These are phyloP conservation scores for Pisolithus marmoratus DNA, from an alignment of 768 basidiomycete genomes.

Conservation along the genomic window DNA sequence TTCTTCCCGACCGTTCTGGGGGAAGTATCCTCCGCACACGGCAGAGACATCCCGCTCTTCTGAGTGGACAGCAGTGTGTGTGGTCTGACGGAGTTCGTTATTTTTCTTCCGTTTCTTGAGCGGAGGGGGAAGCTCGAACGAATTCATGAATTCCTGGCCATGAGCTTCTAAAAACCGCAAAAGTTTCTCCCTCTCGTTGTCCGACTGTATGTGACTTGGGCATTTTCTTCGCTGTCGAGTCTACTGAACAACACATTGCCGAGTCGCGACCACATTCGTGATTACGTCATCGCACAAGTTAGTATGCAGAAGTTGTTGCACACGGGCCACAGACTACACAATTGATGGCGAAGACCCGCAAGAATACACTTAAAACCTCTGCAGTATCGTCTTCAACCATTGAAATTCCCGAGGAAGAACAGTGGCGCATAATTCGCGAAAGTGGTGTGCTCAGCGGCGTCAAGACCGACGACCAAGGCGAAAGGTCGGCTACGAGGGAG, in stretches of 20 bases:
- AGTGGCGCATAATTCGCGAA: constrained; percentile 70
- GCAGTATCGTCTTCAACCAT: constrained; percentile 19
- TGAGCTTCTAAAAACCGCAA: constrained; percentile 39
- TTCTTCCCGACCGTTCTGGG: constrained; percentile 15
- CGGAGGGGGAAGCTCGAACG: constrained; percentile 29
- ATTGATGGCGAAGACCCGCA: constrained; percentile 26
- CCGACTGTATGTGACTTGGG: constrained; percentile 10
- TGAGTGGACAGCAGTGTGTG: constrained; percentile 13
- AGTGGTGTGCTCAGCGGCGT: constrained; percentile 50
- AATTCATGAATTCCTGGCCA: constrained; percentile 40
- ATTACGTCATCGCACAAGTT: no score
- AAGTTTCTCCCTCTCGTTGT: constrained; percentile 26
- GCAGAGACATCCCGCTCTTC: constrained; percentile 41
- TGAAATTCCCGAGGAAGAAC: constrained; percentile 67
- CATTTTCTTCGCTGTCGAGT: not conserved
- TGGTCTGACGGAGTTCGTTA: not conserved
- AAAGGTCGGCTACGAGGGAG: constrained; percentile 2
- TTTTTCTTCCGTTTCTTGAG: constrained; percentile 18
- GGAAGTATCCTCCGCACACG: constrained; percentile 5
- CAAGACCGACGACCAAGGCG: constrained; percentile 9
- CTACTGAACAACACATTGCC: no score
- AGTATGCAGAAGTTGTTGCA: no score
- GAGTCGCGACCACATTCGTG: no score
- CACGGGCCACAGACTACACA: not conserved
- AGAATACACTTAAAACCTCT: constrained; percentile 9